Evolutionary conservation across 768 basidiomycete genomes (phyloP), one percentile per base, ranked within the genome.

Genomic region (Chlorophyllum brunneum): DNA sequence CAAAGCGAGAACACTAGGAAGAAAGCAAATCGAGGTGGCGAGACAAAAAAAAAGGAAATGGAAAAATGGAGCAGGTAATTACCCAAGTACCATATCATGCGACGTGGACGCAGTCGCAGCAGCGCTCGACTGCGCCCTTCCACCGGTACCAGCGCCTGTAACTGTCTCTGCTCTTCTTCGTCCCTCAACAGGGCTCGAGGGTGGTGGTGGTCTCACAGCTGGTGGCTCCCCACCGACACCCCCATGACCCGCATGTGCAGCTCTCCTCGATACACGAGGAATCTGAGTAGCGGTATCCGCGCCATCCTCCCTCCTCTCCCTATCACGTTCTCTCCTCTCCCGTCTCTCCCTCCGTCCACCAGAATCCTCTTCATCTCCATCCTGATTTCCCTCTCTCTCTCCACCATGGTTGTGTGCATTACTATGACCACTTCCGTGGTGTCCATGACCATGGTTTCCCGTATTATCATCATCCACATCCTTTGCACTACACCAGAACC

Each of bases 401-500:
- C 45, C 49, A 51, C 42, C 29, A 8, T 20, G n/a, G n/a, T 48
- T 27, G 8, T 29, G 34, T 10, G 10, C 47, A 20, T 33, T 29
- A 13, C 18, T n/a, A 23, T 34, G 34, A 27, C 24, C 24, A 43
- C 41, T 23, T 18, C n/a, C 27, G 20, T 43, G 51, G 18, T 27
- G 30, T 16, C 52, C 39, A 10, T 34, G 42, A 15, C 37, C 22
- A 7, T 42, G 16, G 18, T 54, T 54, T n/a, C 67, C 62, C 2
- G 54, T 34, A 11, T 48, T 60, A 43, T 78, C 77, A 3, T 79
- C 79, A 36, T 80, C 77, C 3, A 66, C 73, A 30, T 78, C 78
- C 58, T 73, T 77, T 9, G 82, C 86, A 55, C 82, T 86, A 62
- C 91, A 95, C 93, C 93, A 95, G 64, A 95, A 98, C 51, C 95